phyloP scores from a whole-genome alignment of 2,329 filamentous ascomycete species.

The Microsporum canis region DNA sequence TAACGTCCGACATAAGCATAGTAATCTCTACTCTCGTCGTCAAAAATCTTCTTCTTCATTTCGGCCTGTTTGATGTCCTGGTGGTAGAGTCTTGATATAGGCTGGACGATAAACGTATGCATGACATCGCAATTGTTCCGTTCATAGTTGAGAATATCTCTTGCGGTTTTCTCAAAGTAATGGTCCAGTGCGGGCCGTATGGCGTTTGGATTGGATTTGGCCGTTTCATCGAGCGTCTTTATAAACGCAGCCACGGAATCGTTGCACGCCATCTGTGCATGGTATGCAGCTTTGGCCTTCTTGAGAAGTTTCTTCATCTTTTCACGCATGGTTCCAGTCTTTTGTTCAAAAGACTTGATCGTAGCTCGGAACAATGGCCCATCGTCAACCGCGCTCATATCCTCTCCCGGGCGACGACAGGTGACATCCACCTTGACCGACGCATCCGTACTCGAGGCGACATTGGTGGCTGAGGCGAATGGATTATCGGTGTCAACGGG shows the following conservation, averaged over 20 bases:
- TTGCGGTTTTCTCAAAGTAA: conserved; percentile 94
- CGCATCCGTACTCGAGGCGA: conserved; percentile 6
- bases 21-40: conserved; percentile 97
- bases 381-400: conserved; percentile 76
- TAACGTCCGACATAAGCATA: conserved; percentile 92
- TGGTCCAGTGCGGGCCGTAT: conserved; percentile 96
- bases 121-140: conserved; percentile 71
- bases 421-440: conserved; percentile 74
- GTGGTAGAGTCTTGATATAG: conserved; percentile 80
- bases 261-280: conserved; percentile 71
- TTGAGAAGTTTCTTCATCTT: conserved; percentile 96
- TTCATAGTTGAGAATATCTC: conserved; percentile 80
- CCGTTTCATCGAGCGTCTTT: conserved; percentile 75
- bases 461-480: background rate
- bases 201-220: conserved; percentile 82
- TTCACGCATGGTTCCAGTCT: conserved; percentile 83
- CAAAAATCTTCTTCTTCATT: conserved; percentile 91
- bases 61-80: conserved; percentile 97
- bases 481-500: conserved; percentile 14
- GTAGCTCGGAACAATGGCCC: conserved; percentile 92
- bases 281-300: conserved; percentile 77
- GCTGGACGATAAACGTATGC: conserved; percentile 89
- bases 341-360: conserved; percentile 91
- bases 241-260: conserved; percentile 74
- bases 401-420: conserved; percentile 73